Evolutionary conservation across 495 filamentous ascomycete species (phyloP), one percentile per base, ranked within the genome.

Genomic region (Bryoglossum gracile): DNA sequence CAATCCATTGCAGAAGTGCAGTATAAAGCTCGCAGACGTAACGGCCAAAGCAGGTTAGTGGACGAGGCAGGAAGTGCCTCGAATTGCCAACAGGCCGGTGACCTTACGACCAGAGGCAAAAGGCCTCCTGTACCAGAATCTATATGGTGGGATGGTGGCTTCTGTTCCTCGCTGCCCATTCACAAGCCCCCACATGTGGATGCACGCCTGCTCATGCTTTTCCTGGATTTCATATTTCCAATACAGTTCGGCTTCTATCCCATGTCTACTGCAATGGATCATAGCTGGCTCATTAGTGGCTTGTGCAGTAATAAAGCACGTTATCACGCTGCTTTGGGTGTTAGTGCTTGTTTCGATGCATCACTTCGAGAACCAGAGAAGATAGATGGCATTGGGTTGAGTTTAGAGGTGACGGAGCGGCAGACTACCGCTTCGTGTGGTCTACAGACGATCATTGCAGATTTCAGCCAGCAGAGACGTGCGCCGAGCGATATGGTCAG

Each of bases 91-190:
- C 35, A 11, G 10, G 8, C 35, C 9, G 17, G 9, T 11, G 35
- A 38, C 35, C 35, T 38, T 18, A 18, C 35, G 10, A 8, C 17
- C 17, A 18, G 17, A 38, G 10, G 14, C 37, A 14, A 40, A 40
- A 3, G 28, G 28, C 28, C 28, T 32, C 28, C 28, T 32, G n/a
- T 13, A 32, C 41, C 24, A 25, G 19, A 44, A n/a, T 26, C 41
- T 25, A 44, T 26, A 32, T 44, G 41, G 41, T 26, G 41, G 41
- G 41, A 44, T 32, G 4, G 41, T 44, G 41, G 41, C 6, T 26
- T 44, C 2, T 23, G 5, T 4, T 13, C 41, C 4, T 44, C 41
- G 4, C 41, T 44, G 24, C 41, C 41, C 6, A 44, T n/a, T 4
- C 2, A 25, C 41, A 44, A 32, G 25, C 4, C 41, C 4, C 6